Evolutionary conservation across 345 rosid species (phyloP), one percentile per base, ranked within the genome.

Genomic region (Camelina hispida): DNA sequence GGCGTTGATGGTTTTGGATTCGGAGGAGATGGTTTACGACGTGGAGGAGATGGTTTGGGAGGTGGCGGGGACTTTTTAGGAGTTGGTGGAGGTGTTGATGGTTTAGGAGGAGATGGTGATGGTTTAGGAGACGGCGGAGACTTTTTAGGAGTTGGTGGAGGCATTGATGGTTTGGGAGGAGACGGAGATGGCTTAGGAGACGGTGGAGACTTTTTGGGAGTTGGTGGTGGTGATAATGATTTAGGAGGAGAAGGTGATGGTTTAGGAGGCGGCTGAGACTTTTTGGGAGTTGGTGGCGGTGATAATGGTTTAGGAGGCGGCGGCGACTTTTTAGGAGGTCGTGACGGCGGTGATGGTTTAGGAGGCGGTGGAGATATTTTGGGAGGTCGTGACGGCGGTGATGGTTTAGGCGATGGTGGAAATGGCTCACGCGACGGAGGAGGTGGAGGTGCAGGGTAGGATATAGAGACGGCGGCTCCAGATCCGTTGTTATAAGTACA

Each of bases 401-500:
- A 82, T 0, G 74, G 76, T 0, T 76, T 85, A 18, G 81, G 75
- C 17, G 37, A 43, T 10, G 56, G 65, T 23, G 54, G 44, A 30
- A 10, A 18, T 43, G 53, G 55, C 22, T 58, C 58, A 4, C 1
- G 66, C 3, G 35, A 52, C 0, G 46, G 56, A 28, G 81, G 76
- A 14, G 48, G 80, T 57, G 62, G 78, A 13, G 91, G 83, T 56
- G 53, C 2, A 54, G 77, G 77, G 50, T 73, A 64, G 2, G 65
- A 64, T 11, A 55, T 65, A 35, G 77, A 73, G 5, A 73, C 2
- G 48, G 77, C 77, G 4, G 48, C 71, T 18, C 71, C 77, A 64
- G 77, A 73, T 30, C 77, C 77, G 11, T 73, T 73, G 50, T 18
- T 73, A 54, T 63, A 54, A 34, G 12, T 11, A 73, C 77, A 73